Conservation (phyloP, 1,284 basidiomycete genomes). For the Neolentinus lepideus region DNA sequence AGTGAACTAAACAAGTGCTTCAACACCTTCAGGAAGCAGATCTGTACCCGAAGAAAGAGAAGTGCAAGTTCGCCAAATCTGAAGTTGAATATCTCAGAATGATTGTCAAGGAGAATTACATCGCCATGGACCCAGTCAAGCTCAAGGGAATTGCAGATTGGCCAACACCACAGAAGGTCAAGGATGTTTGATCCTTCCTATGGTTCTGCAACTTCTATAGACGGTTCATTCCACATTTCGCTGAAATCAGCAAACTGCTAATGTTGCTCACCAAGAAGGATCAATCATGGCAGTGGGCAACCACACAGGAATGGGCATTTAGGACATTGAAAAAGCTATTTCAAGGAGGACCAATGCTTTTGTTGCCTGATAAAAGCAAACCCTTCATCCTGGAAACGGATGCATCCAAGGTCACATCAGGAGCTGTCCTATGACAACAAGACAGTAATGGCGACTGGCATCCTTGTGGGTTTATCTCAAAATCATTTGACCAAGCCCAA, state of each 20-base stretch:
- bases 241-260: constrained; percentile 19
- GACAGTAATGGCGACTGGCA: constrained; percentile 10
- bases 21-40: constrained; percentile 5
- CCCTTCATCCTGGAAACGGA: no score
- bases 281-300: constrained; percentile 8
- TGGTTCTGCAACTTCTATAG: constrained; percentile 32
- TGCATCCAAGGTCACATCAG: constrained; percentile 6
- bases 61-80: constrained; percentile 17
- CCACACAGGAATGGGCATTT: no score
- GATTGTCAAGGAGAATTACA: no score
- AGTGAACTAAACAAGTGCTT: constrained; percentile 6
- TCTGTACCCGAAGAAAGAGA: constrained; percentile 13
- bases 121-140: no score
- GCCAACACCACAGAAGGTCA: no score
- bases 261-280: constrained; percentile 17
- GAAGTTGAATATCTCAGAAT: no score
- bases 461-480: constrained; percentile 4
- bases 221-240: constrained; percentile 30
- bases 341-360: no score
- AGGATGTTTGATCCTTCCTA: no score
- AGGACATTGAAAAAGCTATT: no score
- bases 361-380: no score
- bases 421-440: constrained; percentile 8
- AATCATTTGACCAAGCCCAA: constrained; percentile 9
- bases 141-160: no score